A percentile compares a stretch with the other conserved stretches of the same genome.
Evolutionary conservation across 495 filamentous ascomycete species (phyloP).

Genomic region (Aspergillus ostianus): DNA sequence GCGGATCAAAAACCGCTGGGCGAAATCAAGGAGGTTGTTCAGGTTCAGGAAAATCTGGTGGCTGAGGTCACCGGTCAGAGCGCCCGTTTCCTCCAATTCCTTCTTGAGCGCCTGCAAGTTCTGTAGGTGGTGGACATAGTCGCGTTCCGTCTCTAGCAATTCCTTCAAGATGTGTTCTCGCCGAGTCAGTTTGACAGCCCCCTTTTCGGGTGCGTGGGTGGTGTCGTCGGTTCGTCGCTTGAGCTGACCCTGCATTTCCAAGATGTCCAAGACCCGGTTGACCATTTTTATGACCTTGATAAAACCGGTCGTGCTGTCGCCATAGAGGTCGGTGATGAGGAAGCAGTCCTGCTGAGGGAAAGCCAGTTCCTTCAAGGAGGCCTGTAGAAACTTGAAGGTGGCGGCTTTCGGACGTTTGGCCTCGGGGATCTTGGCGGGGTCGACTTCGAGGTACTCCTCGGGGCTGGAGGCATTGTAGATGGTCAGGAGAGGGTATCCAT

Average conservation of each 20-base stretch:
- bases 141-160: constrained; percentile 88
- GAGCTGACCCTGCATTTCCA: constrained; percentile 71
- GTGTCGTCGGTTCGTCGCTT: constrained; percentile 48
- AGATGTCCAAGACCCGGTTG: constrained; percentile 84
- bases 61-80: constrained; percentile 83
- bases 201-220: constrained; percentile 43
- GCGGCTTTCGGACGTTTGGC: constrained; percentile 67
- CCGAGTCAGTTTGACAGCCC: constrained; percentile 62
- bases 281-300: constrained; percentile 90
- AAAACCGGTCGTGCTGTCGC: constrained; percentile 93
- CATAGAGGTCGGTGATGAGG: constrained; percentile 86
- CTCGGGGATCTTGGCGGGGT: constrained; percentile 56
- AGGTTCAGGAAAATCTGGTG: constrained; percentile 97
- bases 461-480: constrained; percentile 86
- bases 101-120: constrained; percentile 92
- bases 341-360: constrained; percentile 82
- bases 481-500: constrained; percentile 79
- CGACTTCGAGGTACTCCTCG: constrained; percentile 58
- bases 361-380: constrained; percentile 66
- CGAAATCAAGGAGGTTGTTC: constrained; percentile 91
- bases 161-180: constrained; percentile 86
- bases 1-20: constrained; percentile 88
- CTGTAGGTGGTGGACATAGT: constrained; percentile 98
- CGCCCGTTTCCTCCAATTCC: constrained; percentile 78
- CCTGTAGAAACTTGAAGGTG: constrained; percentile 69